A percentile compares a stretch with the other conserved stretches of the same genome.
These are phyloP conservation scores for Vickermania ingenoplastis DNA, from an alignment of 208 protist species.

Conservation along the genomic window DNA sequence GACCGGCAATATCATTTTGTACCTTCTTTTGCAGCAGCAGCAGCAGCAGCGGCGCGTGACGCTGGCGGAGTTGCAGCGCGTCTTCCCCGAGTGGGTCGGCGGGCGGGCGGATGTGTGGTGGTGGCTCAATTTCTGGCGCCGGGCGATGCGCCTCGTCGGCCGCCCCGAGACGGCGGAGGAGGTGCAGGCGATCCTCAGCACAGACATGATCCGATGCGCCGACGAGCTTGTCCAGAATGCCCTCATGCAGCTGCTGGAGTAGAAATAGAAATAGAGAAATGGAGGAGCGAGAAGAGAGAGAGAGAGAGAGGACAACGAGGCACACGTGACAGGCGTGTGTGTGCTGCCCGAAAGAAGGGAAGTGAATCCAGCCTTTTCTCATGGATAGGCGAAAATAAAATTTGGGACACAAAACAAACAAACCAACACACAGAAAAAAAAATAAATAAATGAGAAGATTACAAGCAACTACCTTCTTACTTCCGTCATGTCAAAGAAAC, in stretches of 20 bases:
- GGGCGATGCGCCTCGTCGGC: constrained; percentile 4
- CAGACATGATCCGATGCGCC: constrained; percentile 4
- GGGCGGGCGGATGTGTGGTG: constrained; percentile 15
- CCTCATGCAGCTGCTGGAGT: background rate
- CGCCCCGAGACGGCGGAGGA: background rate
- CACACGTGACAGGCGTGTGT: no score
- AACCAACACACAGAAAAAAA: no score
- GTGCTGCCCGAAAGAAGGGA: no score
- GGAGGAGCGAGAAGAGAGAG: no score
- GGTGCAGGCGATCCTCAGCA: background rate
- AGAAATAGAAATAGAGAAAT: no score
- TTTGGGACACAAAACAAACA: no score
- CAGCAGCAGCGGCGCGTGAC: constrained; percentile 12
- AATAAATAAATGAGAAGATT: no score
- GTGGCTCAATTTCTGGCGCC: constrained; percentile 31
- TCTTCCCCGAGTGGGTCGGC: constrained; percentile 24
- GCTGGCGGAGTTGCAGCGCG: constrained; percentile 12
- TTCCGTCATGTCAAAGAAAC: no score
- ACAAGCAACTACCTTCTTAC: no score
- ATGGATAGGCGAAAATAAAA: no score
- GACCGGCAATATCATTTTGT: constrained; percentile 27
- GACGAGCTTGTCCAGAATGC: constrained; percentile 16
- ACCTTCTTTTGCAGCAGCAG: constrained; percentile 21
- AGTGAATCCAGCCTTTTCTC: no score
- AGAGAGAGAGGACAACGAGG: no score